These are phyloP conservation scores for Galerina sulciceps DNA, from an alignment of 768 basidiomycete genomes.

Conservation along the genomic window DNA sequence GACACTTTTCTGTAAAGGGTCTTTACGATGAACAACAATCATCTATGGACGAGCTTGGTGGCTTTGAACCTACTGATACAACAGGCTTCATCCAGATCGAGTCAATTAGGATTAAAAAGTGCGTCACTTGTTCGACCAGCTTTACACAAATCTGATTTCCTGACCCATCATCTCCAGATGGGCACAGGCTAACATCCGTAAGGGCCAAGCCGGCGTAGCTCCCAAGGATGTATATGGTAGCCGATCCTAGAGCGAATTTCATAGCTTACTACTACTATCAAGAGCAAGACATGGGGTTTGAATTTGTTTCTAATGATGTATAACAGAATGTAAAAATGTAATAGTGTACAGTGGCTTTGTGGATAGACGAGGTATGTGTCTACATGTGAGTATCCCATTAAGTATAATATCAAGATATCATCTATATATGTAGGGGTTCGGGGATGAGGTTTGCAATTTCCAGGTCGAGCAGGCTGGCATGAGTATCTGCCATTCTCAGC, in stretches of 20 bases:
- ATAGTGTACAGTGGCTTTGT: background rate
- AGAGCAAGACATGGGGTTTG: background rate
- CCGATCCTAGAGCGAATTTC: constrained; percentile 42
- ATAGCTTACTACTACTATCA: too few relatives aligned
- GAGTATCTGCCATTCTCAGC: too few relatives aligned
- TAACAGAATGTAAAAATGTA: constrained; percentile 5
- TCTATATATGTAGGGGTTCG: too few relatives aligned
- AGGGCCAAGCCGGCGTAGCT: constrained; percentile 79
- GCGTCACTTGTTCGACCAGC: constrained; percentile 28
- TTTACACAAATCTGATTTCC: constrained; percentile 4
- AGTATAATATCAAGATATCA: too few relatives aligned
- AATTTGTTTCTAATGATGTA: background rate
- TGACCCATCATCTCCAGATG: constrained; percentile 50
- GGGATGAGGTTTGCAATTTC: too few relatives aligned
- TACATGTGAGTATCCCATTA: too few relatives aligned
- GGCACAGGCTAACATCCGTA: constrained; percentile 86
- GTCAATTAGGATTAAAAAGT: constrained; percentile 98
- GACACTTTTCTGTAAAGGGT: constrained; percentile 48
- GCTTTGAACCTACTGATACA: constrained; percentile 95
- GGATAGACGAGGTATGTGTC: background rate
- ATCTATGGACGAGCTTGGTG: constrained; percentile 99
- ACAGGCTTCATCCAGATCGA: constrained; percentile 97
- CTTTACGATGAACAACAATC: constrained; percentile 95
- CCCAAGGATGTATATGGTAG: constrained; percentile 81
- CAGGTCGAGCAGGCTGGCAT: too few relatives aligned